A percentile compares a stretch with the other conserved stretches of the same genome.
These are phyloP conservation scores for Populus ilicifolia DNA, from an alignment of 345 rosid species.

Conservation along the genomic window DNA sequence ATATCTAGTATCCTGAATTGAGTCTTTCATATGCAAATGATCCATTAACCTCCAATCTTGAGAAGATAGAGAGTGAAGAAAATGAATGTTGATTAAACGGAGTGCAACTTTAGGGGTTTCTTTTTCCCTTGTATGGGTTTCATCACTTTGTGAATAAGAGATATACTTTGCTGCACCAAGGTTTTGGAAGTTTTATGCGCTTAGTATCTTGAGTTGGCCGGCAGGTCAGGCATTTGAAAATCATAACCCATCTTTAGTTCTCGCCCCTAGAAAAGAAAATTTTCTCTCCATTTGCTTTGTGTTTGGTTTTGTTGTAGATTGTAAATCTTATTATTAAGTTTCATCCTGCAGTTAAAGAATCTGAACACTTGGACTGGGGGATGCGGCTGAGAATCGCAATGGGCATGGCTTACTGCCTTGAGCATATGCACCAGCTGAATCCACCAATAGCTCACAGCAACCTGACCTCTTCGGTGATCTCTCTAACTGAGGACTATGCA, in stretches of 20 bases:
- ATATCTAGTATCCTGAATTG: not conserved
- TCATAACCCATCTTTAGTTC: not conserved
- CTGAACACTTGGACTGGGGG: slow-evolving; percentile 89
- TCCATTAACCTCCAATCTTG: not conserved
- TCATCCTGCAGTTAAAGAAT: slow-evolving; percentile 58
- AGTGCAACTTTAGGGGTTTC: not conserved
- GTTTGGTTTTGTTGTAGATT: not conserved
- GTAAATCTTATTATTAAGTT: not conserved
- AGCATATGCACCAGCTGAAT: slow-evolving; percentile 78
- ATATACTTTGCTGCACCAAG: not conserved
- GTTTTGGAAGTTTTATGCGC: not conserved
- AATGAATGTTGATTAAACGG: not conserved
- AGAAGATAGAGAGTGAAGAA: not conserved
- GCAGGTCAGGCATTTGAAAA: not conserved
- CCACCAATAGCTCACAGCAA: slow-evolving; percentile 62
- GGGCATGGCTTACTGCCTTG: slow-evolving; percentile 92
- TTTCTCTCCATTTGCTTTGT: not conserved
- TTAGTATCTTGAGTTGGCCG: not conserved
- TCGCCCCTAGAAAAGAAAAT: not conserved
- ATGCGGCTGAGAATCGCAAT: slow-evolving; percentile 66
- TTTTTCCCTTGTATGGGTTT: not conserved
- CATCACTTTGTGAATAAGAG: not conserved
- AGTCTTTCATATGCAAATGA: not conserved
- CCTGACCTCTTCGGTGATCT: slow-evolving; percentile 60
- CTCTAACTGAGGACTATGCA: slow-evolving; percentile 85